Evolutionary conservation across 1,284 basidiomycete species (phyloP), one percentile per base, ranked within the genome.

Genomic region (Puccinia horiana): DNA sequence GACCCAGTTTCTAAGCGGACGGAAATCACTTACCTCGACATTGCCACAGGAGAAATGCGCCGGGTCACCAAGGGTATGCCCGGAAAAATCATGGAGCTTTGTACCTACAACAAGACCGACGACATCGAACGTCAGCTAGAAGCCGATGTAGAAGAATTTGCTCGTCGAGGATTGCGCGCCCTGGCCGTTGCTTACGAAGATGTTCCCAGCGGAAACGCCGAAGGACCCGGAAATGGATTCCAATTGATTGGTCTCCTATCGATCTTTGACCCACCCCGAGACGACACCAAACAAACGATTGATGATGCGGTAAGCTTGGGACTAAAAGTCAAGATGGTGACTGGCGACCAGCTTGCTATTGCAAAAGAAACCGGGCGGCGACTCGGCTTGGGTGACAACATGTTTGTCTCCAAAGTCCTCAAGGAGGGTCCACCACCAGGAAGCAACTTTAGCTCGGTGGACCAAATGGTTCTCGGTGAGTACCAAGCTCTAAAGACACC

Each of bases 31-130:
- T 98, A 98, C 90, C 92, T 92, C 83, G 96, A 98, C 88, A 92
- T 95, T 88, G 91, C 94, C 29, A 91, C 93, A 49, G 95, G 95
- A 89, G 94, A 94, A 89, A 91, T 97, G 85, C 96, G 96, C 91
- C 94, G 95, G 87, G 95, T 95, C 86, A 97, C 96, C 87, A 98
- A 99, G 93, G 96, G 96, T 88, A 98, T 98, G 95, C 97, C 96
- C 80, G 94, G 94, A 90, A 93, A 73, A 0, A 85, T 86, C 70
- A 87, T 88, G 83, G 86, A 87, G 83, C 92, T 98, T 81, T 98
- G 96, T 91, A 91, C 93, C 69, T 94, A 95, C 88, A 96, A 97
- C 93, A 98, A 98, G 92, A 94, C 94, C 81, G 91, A 93, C 47
- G 94, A 94, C 82, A 86, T 95, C 77, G 95, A 98, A 91, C 92